phyloP scores from a whole-genome alignment of 805 yeast species.

The Candida pseudofarinosa region DNA sequence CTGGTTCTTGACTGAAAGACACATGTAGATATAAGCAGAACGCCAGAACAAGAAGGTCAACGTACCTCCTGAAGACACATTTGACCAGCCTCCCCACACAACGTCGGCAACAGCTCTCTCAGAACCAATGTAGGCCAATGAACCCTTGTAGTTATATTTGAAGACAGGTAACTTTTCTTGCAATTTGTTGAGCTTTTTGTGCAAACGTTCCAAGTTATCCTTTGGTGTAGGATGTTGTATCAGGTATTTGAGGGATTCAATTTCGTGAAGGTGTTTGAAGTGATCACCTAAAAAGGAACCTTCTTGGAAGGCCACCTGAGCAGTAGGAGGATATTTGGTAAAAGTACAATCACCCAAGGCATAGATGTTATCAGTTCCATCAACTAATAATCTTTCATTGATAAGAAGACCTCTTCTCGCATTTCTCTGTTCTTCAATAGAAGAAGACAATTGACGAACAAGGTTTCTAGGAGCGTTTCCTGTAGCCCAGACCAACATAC shows the following conservation, averaged over 20 bases:
- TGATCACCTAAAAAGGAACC: slow-evolving; percentile 76
- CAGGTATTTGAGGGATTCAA: slow-evolving; percentile 53
- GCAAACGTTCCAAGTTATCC: slow-evolving; percentile 41
- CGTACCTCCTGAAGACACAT: slow-evolving; percentile 78
- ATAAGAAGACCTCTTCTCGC: slow-evolving; percentile 89
- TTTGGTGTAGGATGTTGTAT: slow-evolving; percentile 36
- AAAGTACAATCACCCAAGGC: slow-evolving; percentile 95
- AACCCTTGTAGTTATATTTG: slow-evolving; percentile 84
- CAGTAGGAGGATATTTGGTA: slow-evolving; percentile 91
- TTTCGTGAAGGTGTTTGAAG: slow-evolving; percentile 60
- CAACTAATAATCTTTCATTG: slow-evolving; percentile 74
- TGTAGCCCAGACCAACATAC: slow-evolving; percentile 95
- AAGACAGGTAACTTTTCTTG: slow-evolving; percentile 53
- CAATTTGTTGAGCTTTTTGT: slow-evolving; percentile 43
- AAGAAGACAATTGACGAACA: slow-evolving; percentile 58
- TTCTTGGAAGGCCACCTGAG: slow-evolving; percentile 95
- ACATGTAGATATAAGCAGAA: slow-evolving; percentile 89
- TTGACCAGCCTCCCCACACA: slow-evolving; percentile 72
- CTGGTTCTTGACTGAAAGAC: slow-evolving; percentile 85
- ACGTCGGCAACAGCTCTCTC: slow-evolving; percentile 94
- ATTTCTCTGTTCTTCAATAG: slow-evolving; percentile 71
- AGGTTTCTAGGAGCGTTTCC: slow-evolving; percentile 89
- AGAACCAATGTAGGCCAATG: slow-evolving; percentile 89
- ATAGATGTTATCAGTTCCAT: slow-evolving; percentile 78
- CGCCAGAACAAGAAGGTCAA: slow-evolving; percentile 93